A percentile compares a stretch with the other conserved stretches of the same genome.
Conservation (phyloP, 495 filamentous ascomycete genomes). For the Aspergillus olivimuriae region DNA sequence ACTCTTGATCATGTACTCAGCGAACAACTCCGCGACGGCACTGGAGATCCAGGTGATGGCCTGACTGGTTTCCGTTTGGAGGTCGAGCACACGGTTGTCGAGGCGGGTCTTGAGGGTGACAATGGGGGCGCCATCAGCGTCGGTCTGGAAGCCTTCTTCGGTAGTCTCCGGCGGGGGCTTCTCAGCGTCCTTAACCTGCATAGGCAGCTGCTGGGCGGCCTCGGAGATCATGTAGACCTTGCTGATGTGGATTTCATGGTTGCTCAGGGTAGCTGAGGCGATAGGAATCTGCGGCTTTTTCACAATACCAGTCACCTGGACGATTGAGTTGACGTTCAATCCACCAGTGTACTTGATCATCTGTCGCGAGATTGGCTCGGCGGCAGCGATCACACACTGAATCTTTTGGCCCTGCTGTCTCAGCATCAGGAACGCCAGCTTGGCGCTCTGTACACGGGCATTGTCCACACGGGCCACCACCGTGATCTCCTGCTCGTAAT, state of each 20-base stretch:
- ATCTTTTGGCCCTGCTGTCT: conserved; percentile 75
- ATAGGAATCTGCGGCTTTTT: conserved; percentile 70
- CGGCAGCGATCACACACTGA: conserved; percentile 67
- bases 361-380: conserved; percentile 50
- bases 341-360: conserved; percentile 88
- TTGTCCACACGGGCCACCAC: conserved; percentile 86
- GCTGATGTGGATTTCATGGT: conserved; percentile 73
- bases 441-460: conserved; percentile 77
- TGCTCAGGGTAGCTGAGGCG: conserved; percentile 67
- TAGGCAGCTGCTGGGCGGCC: conserved; percentile 58
- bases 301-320: conserved; percentile 70
- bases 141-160: conserved; percentile 39
- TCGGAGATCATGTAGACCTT: conserved; percentile 70
- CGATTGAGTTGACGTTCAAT: conserved; percentile 71
- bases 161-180: conserved; percentile 43
- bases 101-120: conserved; percentile 73
- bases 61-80: conserved; percentile 80
- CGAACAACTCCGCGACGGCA: conserved; percentile 74
- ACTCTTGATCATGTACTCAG: conserved; percentile 65
- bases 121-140: conserved; percentile 48
- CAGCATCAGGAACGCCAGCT: conserved; percentile 88
- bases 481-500: conserved; percentile 67
- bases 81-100: conserved; percentile 85
- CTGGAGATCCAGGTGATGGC: conserved; percentile 80
- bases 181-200: conserved; percentile 64